Evolutionary conservation across 1,284 basidiomycete genomes (phyloP).

Genomic region (Tilletiaria anomala): DNA sequence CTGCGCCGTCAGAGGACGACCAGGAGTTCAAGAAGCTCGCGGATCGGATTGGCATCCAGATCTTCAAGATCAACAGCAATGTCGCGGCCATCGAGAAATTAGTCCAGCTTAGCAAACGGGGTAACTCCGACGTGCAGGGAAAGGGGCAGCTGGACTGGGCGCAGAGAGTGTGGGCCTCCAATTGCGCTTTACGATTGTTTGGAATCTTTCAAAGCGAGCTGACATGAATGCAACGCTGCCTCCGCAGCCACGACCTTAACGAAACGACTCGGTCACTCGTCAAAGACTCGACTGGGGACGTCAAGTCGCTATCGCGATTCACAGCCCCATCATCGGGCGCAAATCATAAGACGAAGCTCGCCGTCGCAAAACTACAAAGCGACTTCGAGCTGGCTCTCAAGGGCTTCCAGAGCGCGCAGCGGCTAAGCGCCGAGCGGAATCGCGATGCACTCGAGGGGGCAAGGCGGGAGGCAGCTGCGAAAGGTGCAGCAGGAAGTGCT

Average conservation of each 20-base stretch:
- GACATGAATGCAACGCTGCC: neutral
- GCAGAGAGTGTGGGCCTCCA: too few relatives aligned
- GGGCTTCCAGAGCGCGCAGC: constrained; percentile 79
- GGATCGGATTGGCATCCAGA: constrained; percentile 74
- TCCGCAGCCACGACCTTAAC: constrained; percentile 53
- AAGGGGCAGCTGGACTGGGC: too few relatives aligned
- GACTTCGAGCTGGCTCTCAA: constrained; percentile 80
- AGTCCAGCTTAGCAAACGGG: constrained; percentile 52
- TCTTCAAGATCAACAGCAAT: constrained; percentile 97
- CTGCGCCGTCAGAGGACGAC: neutral
- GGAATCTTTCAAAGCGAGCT: too few relatives aligned
- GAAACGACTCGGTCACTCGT: constrained; percentile 86
- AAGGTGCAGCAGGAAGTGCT: constrained; percentile 58
- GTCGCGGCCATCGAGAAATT: constrained; percentile 85
- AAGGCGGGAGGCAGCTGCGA: too few relatives aligned
- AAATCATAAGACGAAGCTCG: constrained; percentile 20
- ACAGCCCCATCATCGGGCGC: neutral
- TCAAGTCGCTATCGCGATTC: constrained; percentile 54
- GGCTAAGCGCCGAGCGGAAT: constrained; percentile 66
- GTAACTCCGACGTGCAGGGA: too few relatives aligned
- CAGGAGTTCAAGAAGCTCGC: constrained; percentile 58
- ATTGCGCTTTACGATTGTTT: too few relatives aligned
- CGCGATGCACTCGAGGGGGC: constrained; percentile 66
- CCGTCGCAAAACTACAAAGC: constrained; percentile 74
- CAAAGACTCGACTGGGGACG: constrained; percentile 77